phyloP scores from a whole-genome alignment of 2,329 filamentous ascomycete species.

The Arthrobotrys sphaeroides region DNA sequence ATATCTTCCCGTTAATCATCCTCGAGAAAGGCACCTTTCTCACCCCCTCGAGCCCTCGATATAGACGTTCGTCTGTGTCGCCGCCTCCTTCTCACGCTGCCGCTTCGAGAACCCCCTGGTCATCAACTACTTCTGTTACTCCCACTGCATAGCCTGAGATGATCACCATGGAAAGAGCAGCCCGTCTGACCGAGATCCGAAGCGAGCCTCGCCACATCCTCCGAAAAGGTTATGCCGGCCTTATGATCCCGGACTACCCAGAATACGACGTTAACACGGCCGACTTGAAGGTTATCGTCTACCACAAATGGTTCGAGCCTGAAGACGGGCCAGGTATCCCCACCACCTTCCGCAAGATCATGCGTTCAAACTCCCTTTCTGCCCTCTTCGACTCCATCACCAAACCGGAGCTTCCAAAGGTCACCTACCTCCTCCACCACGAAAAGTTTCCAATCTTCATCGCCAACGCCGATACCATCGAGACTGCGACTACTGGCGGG shows the following conservation, averaged over 20 bases:
- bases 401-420: neutral
- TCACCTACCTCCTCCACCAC: constrained; percentile 30
- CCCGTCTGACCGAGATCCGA: neutral
- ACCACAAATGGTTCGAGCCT: neutral
- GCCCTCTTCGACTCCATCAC: neutral
- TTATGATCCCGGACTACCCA: constrained; percentile 14
- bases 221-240: constrained; percentile 6
- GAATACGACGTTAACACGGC: constrained; percentile 21
- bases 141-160: neutral
- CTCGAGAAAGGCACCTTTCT: no score
- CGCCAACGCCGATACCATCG: neutral
- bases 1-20: no score
- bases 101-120: neutral
- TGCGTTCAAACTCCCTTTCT: neutral
- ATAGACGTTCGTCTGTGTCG: no score
- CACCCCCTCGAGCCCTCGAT: no score
- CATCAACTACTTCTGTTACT: neutral
- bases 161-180: neutral
- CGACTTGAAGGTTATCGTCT: constrained; percentile 30
- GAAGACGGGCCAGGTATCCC: neutral
- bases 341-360: neutral
- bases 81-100: neutral
- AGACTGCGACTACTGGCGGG: neutral
- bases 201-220: neutral
- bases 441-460: constrained; percentile 7